Conservation (phyloP, 1,284 basidiomycete species). For the Porogramme epimiltina region DNA sequence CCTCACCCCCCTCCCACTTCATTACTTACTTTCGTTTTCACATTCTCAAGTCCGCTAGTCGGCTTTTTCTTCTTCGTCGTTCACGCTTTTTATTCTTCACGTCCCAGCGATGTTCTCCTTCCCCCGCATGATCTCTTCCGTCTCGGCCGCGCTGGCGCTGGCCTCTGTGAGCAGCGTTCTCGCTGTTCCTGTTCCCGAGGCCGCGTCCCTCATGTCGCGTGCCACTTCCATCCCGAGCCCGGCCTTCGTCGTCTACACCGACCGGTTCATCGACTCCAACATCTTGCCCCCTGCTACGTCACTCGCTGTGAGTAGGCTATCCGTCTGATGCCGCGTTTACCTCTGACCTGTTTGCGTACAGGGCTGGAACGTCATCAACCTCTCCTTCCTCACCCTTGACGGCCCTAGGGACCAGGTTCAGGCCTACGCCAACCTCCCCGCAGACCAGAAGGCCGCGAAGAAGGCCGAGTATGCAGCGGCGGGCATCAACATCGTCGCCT, state of each 20-base stretch:
- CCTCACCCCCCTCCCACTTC: slow-evolving; percentile 3
- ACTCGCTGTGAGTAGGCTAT: slow-evolving; percentile 6
- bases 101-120: slow-evolving; percentile 20
- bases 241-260: slow-evolving; percentile 17
- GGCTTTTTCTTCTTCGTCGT: slow-evolving; percentile 10
- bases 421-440: slow-evolving; percentile 6
- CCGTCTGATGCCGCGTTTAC: not conserved
- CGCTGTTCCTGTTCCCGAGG: slow-evolving; percentile 8
- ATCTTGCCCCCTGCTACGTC: slow-evolving; percentile 9
- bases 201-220: not conserved
- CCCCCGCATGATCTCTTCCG: slow-evolving; percentile 19
- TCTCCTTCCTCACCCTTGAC: slow-evolving; percentile 12
- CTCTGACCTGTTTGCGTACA: not conserved
- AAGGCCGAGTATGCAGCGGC: slow-evolving; percentile 44
- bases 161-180: slow-evolving; percentile 16
- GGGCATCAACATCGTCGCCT: slow-evolving; percentile 49
- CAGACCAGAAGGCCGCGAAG: slow-evolving; percentile 34
- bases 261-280: slow-evolving; percentile 12
- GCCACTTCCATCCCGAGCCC: slow-evolving; percentile 11
- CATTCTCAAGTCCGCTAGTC: slow-evolving; percentile 19
- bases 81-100: slow-evolving; percentile 1
- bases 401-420: slow-evolving; percentile 12
- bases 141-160: slow-evolving; percentile 18
- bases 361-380: slow-evolving; percentile 15
- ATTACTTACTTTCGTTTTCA: slow-evolving; percentile 13